phyloP scores from a whole-genome alignment of 2,329 filamentous ascomycete species.

The Raffaelea ambrosiae region DNA sequence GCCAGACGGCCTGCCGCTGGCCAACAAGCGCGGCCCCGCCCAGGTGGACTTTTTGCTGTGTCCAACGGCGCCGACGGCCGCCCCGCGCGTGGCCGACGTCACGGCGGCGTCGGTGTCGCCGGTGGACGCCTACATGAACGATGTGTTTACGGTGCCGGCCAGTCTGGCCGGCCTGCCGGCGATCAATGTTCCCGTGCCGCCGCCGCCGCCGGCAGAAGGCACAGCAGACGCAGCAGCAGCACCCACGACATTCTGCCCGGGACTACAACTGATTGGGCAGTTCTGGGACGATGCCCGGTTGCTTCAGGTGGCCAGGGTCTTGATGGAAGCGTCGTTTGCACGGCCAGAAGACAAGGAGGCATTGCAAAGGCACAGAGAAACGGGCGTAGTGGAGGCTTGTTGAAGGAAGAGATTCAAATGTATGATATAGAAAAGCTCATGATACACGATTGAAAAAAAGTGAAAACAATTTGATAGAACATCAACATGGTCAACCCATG shows the following conservation, averaged over 20 bases:
- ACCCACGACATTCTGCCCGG: slow-evolving; percentile 26
- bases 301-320: slow-evolving; percentile 44
- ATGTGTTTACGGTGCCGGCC: slow-evolving; percentile 92
- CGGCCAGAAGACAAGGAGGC: slow-evolving; percentile 6
- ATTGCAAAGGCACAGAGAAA: slow-evolving; percentile 5
- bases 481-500: no score
- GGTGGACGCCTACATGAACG: slow-evolving; percentile 81
- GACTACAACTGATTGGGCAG: slow-evolving; percentile 73
- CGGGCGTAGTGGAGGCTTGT: neutral
- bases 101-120: slow-evolving; percentile 32
- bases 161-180: slow-evolving; percentile 87
- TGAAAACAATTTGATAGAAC: no score
- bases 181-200: slow-evolving; percentile 66
- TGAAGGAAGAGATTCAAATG: neutral
- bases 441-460: neutral
- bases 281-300: slow-evolving; percentile 66
- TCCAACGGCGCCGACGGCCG: slow-evolving; percentile 66
- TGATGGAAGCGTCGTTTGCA: slow-evolving; percentile 20
- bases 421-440: neutral
- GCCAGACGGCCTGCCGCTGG: slow-evolving; percentile 39
- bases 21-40: slow-evolving; percentile 47
- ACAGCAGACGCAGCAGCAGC: no score
- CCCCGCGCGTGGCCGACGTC: slow-evolving; percentile 26
- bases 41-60: slow-evolving; percentile 81
- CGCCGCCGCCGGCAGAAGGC: no score